Evolutionary conservation across 192 early-diverging fungal genomes (phyloP), one percentile per base, ranked within the genome.

Genomic region (Podila minutissima): DNA sequence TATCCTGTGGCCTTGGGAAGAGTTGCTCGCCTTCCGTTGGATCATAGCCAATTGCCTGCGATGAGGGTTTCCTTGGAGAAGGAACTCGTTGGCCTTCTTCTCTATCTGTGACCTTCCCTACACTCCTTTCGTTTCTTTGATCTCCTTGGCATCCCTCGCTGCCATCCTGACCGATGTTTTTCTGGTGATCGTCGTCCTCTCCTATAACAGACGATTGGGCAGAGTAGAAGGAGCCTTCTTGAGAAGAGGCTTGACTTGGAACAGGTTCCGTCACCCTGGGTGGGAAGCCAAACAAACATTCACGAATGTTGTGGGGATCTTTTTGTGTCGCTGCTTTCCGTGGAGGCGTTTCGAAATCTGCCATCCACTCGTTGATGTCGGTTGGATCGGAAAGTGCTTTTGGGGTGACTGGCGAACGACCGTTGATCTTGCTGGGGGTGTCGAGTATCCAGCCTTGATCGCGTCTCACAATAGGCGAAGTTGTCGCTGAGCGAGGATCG

Each of bases 341-440:
- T 15, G 77, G 77, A 7, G 77, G 77, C 10, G 77, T 81, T 57
- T 81, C 77, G 19, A 81, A 26, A 33, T 53, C 67, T 20, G 61
- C 19, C 8, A 62, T 68, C 77, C 77, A 81, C 3, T 59, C 77
- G 10, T 19, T 32, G 19, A 68, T 58, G 7, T 58, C 62, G 24
- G 12, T 15, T 46, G 41, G 41, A 17, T 1, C 41, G 2, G 41
- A 46, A 46, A 15, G 12, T 13, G 41, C 41, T 46, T 17, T 46
- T 15, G 15, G 41, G 41, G 41, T 64, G 59, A 10, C 4, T 55
- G 11, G 9, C 11, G 17, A 32, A 7, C 3, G 48, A n/a, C 7
- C 10, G 20, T 24, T 64, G 59, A 62, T 53, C 53, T 64, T 75
- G 74, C 61, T 62, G 69, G 68, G 57, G 63, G 17, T 32, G 4